Evolutionary conservation across 1,139 yeast species (phyloP).

Genomic region (Taphrina confusa): DNA sequence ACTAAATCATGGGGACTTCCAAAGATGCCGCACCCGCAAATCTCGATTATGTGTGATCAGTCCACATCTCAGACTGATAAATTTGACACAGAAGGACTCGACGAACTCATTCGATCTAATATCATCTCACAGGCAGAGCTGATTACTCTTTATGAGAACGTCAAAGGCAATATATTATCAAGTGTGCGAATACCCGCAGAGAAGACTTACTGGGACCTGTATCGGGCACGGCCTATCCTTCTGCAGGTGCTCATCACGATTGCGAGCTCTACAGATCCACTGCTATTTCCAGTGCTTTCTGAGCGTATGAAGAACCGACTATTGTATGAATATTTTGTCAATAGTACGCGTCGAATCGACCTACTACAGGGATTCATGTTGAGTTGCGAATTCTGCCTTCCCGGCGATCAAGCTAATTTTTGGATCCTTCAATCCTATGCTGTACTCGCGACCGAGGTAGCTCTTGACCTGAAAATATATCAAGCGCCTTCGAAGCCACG

Average conservation of each 20-base stretch:
- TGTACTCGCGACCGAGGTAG: slow-evolving; percentile 6
- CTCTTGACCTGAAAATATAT: slow-evolving; percentile 1
- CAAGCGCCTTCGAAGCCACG: not conserved
- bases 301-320: slow-evolving; percentile 9
- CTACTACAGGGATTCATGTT: not conserved
- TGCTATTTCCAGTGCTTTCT: not conserved
- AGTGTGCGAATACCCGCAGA: not conserved
- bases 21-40: not conserved
- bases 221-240: slow-evolving; percentile 1
- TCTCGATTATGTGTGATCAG: too few species aligned
- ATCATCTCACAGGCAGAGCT: slow-evolving; percentile 7
- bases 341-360: slow-evolving; percentile 6
- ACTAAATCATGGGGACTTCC: not conserved
- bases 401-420: not conserved
- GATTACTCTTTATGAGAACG: not conserved
- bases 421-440: slow-evolving; percentile 12
- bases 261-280: slow-evolving; percentile 1
- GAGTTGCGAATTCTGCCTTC: slow-evolving; percentile 8
- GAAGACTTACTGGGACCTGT: slow-evolving; percentile 2
- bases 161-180: not conserved
- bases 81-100: slow-evolving; percentile 5
- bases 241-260: slow-evolving; percentile 8
- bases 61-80: not conserved
- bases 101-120: slow-evolving; percentile 5
- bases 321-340: slow-evolving; percentile 10